phyloP scores from a whole-genome alignment of 1,139 yeast species.

The Saccharomyces hybrid region DNA sequence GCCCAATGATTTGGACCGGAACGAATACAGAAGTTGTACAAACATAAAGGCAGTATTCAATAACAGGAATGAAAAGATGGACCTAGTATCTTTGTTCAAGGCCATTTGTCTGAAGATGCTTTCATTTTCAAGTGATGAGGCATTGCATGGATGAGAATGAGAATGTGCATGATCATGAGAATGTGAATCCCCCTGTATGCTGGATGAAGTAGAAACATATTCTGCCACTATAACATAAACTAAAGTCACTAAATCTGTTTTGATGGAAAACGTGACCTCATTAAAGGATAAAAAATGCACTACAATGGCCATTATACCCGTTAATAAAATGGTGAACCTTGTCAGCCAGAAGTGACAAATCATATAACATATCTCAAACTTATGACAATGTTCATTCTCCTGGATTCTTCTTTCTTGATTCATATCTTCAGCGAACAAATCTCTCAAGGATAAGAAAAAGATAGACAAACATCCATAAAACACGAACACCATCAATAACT shows the following conservation, averaged over 20 bases:
- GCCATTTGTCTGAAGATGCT: slow-evolving; percentile 38
- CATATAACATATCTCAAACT: slow-evolving; percentile 1
- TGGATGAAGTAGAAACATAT: slow-evolving; percentile 4
- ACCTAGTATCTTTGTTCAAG: slow-evolving; percentile 67
- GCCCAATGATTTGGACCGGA: slow-evolving; percentile 87
- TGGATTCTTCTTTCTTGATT: slow-evolving; percentile 12
- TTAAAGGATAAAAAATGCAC: slow-evolving; percentile 32
- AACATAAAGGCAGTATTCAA: slow-evolving; percentile 91
- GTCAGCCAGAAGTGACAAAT: slow-evolving; percentile 19
- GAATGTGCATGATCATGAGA: slow-evolving; percentile 7
- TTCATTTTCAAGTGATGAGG: slow-evolving; percentile 2
- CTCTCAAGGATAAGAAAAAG: slow-evolving; percentile 23
- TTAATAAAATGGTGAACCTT: slow-evolving; percentile 14
- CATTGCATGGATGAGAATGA: slow-evolving; percentile 2
- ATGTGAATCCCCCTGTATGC: slow-evolving; percentile 3
- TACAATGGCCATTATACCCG: slow-evolving; percentile 29
- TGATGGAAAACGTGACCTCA: slow-evolving; percentile 12
- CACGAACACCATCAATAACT: slow-evolving; percentile 22
- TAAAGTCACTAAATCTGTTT: slow-evolving; percentile 15
- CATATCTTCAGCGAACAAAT: slow-evolving; percentile 20
- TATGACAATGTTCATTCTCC: background rate
- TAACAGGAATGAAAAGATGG: slow-evolving; percentile 79
- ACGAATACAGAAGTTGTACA: slow-evolving; percentile 82
- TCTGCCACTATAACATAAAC: slow-evolving; percentile 16
- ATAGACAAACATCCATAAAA: slow-evolving; percentile 23